Evolutionary conservation across 2,329 filamentous ascomycete species (phyloP).

Genomic region (Fusarium tricinctum): DNA sequence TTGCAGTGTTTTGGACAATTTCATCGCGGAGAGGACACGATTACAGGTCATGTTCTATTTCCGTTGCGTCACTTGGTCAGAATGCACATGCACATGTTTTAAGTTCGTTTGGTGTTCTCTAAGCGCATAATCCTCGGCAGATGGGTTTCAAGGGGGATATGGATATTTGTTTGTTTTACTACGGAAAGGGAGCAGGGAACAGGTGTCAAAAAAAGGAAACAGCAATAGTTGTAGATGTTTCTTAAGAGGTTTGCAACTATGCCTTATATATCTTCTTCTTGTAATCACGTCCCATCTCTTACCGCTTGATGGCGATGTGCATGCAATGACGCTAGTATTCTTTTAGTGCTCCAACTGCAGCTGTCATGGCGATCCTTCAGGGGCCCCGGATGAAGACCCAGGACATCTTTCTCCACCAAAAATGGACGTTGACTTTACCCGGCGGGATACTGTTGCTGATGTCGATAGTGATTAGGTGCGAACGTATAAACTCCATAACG

Average conservation of each 20-base stretch:
- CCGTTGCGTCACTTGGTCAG: slow-evolving; percentile 46
- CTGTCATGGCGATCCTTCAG: slow-evolving; percentile 42
- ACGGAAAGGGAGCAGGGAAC: slow-evolving; percentile 11
- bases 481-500: not conserved
- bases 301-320: slow-evolving; percentile 3
- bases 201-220: slow-evolving; percentile 10
- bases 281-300: not conserved
- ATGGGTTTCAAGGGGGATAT: slow-evolving; percentile 34
- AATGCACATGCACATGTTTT: slow-evolving; percentile 41
- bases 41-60: slow-evolving; percentile 35
- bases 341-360: slow-evolving; percentile 37
- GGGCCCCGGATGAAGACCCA: slow-evolving; percentile 25
- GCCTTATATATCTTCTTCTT: slow-evolving; percentile 1
- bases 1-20: slow-evolving; percentile 34
- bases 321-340: slow-evolving; percentile 33
- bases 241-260: not conserved
- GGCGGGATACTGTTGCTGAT: not conserved
- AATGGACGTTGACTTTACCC: slow-evolving; percentile 12
- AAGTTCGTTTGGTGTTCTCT: slow-evolving; percentile 33
- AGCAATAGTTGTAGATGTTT: not conserved
- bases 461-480: not conserved
- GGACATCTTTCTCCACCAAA: not conserved
- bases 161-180: slow-evolving; percentile 17
- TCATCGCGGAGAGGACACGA: slow-evolving; percentile 50
- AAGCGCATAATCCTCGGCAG: slow-evolving; percentile 50